These are phyloP conservation scores for Anaeramoeba ignava DNA, from an alignment of 78 protist genomes.

Conservation along the genomic window DNA sequence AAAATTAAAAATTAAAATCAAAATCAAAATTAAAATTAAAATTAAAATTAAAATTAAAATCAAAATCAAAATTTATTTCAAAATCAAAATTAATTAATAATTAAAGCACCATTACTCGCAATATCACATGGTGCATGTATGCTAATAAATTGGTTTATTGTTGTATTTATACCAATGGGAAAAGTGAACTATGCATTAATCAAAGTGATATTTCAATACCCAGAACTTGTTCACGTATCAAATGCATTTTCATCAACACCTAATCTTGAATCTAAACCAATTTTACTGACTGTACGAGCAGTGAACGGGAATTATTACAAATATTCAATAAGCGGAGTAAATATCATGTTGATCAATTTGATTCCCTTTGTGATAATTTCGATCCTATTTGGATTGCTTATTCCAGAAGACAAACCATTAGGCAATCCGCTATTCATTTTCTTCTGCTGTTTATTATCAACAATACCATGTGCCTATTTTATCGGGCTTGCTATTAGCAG, in stretches of 20 bases:
- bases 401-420: not conserved
- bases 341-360: slow-evolving; percentile 26
- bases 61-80: no score
- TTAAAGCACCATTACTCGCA: no score
- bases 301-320: slow-evolving; percentile 40
- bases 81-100: no score
- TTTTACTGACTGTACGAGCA: no score
- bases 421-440: not conserved
- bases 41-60: no score
- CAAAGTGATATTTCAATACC: no score
- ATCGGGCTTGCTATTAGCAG: slow-evolving; percentile 56
- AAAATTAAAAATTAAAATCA: no score
- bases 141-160: slow-evolving; percentile 37
- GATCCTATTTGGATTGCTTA: slow-evolving; percentile 7
- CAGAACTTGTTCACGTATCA: no score
- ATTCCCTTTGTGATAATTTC: slow-evolving; percentile 13
- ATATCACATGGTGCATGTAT: no score
- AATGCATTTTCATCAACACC: no score
- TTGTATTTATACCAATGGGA: slow-evolving; percentile 50
- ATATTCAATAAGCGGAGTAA: slow-evolving; percentile 37
- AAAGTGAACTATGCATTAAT: slow-evolving; percentile 20
- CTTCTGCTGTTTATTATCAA: slow-evolving; percentile 26
- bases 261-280: no score
- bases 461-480: slow-evolving; percentile 51
- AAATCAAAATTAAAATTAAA: no score